phyloP scores from a whole-genome alignment of 768 basidiomycete species.

The Hydnum rufescens region DNA sequence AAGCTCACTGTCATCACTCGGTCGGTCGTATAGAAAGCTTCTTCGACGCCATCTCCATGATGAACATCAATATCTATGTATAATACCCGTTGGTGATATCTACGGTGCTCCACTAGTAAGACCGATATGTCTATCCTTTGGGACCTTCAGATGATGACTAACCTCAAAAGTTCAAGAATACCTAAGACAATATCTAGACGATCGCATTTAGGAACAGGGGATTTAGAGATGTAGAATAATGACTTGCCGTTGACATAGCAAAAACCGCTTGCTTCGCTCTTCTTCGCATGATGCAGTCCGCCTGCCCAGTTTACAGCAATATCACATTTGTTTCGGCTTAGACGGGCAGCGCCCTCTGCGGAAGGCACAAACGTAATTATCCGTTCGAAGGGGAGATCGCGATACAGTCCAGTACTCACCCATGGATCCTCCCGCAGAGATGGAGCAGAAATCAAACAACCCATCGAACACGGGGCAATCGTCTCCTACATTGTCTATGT shows the following conservation, averaged over 20 bases:
- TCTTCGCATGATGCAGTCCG: slow-evolving; percentile 95
- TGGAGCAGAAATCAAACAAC: slow-evolving; percentile 95
- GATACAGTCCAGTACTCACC: slow-evolving; percentile 31
- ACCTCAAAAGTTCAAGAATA: slow-evolving; percentile 84
- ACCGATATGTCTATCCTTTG: too few relatives aligned
- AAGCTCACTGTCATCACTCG: slow-evolving; percentile 97
- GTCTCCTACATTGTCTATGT: slow-evolving; percentile 85
- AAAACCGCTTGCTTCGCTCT: slow-evolving; percentile 96
- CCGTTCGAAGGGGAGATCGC: not conserved
- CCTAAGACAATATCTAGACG: slow-evolving; percentile 90
- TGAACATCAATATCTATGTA: slow-evolving; percentile 99
- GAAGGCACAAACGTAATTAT: not conserved
- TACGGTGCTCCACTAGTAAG: too few relatives aligned
- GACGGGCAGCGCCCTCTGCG: slow-evolving; percentile 84
- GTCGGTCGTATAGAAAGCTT: slow-evolving; percentile 98
- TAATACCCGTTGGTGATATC: slow-evolving; percentile 83
- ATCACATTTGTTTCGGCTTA: slow-evolving; percentile 94
- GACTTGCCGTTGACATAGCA: slow-evolving; percentile 88
- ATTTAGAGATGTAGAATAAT: not conserved
- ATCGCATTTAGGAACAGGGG: not conserved
- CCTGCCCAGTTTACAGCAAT: slow-evolving; percentile 99
- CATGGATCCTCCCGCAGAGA: slow-evolving; percentile 99
- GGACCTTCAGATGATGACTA: too few relatives aligned
- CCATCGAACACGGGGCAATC: slow-evolving; percentile 99
- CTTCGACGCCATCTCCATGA: slow-evolving; percentile 97